Conservation (phyloP, 257 asterid genomes). For the Voacanga thouarsii region DNA sequence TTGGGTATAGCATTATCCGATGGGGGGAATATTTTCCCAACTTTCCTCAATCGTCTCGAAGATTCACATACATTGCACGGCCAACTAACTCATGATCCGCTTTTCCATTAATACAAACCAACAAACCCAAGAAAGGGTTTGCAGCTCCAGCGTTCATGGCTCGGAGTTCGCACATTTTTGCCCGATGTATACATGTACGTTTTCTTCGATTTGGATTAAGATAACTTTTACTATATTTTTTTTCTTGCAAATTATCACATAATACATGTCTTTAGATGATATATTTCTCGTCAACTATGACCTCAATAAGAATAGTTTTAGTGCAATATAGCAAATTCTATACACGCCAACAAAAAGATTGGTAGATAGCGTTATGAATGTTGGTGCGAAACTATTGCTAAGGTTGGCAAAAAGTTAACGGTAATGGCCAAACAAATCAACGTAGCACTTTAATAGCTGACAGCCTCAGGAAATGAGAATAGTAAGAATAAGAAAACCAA, state of each 20-base stretch:
- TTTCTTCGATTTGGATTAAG: no score
- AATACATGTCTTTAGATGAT: no score
- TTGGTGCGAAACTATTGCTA: background rate
- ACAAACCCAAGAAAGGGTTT: background rate
- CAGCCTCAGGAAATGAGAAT: background rate
- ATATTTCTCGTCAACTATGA: no score
- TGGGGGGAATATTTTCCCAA: background rate
- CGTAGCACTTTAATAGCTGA: background rate
- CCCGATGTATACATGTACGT: no score
- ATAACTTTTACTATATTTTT: no score
- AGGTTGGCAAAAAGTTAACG: background rate
- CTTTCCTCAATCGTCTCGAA: background rate
- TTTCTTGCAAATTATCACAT: no score
- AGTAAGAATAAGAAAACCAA: background rate
- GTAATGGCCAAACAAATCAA: background rate
- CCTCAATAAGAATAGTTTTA: no score
- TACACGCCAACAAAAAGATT: no score
- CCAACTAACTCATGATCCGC: background rate
- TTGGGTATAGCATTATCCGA: background rate
- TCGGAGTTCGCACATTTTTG: no score
- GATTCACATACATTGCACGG: background rate
- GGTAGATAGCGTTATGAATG: background rate
- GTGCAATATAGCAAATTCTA: no score
- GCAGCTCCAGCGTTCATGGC: no score
- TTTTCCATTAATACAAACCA: background rate